phyloP scores from a whole-genome alignment of 176 grass and related monocot species.

The Oryza nivara region DNA sequence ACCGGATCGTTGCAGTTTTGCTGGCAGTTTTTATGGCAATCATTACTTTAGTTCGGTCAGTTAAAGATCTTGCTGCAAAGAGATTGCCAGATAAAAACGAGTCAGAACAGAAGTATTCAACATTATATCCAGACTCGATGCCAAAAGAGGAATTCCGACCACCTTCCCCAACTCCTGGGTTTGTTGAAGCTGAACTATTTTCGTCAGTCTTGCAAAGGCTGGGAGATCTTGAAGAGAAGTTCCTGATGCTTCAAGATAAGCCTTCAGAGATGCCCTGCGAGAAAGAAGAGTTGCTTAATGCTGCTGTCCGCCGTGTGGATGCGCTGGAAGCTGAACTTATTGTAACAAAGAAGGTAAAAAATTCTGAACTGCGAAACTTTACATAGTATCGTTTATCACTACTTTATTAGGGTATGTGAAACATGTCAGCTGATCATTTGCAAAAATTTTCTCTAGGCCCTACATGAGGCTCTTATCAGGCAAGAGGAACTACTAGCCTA shows the following conservation, averaged over 20 bases:
- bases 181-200: constrained; percentile 61
- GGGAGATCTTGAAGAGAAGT: constrained; percentile 84
- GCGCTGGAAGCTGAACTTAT: constrained; percentile 98
- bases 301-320: constrained; percentile 88
- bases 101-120: constrained; percentile 37
- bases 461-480: constrained; percentile 92
- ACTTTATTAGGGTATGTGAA: neutral
- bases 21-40: constrained; percentile 58
- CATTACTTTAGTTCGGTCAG: constrained; percentile 48
- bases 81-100: constrained; percentile 48
- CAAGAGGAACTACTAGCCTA: constrained; percentile 95
- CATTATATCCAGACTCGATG: constrained; percentile 38
- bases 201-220: constrained; percentile 74
- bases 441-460: constrained; percentile 56
- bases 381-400: neutral
- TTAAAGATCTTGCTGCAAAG: constrained; percentile 50
- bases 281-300: constrained; percentile 96
- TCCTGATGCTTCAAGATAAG: constrained; percentile 79
- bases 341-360: constrained; percentile 93
- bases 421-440: neutral
- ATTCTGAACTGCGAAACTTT: neutral
- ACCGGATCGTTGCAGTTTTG: constrained; percentile 46
- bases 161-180: constrained; percentile 72
- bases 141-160: constrained; percentile 68
- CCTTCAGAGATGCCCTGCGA: constrained; percentile 93